A percentile compares a stretch with the other conserved stretches of the same genome.
Conservation (phyloP, 192 early-diverging fungal genomes). For the Backusella sp. region DNA sequence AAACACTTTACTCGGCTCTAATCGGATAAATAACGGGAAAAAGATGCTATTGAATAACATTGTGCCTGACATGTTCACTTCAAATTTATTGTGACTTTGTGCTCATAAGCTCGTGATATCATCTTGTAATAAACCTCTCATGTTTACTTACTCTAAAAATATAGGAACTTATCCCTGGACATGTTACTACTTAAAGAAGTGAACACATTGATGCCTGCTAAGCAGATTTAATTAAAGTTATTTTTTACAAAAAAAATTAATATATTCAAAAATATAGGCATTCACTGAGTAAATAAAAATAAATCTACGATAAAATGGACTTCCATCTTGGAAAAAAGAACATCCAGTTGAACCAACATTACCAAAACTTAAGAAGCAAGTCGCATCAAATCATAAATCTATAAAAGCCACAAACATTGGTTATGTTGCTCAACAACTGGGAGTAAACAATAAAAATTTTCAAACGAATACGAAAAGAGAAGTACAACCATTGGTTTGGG, state of each 20-base stretch:
- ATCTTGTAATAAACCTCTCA: not conserved
- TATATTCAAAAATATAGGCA: not conserved
- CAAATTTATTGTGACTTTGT: not conserved
- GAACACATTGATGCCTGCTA: not conserved
- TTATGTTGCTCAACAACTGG: not conserved
- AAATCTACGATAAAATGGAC: not conserved
- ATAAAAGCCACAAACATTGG: not conserved
- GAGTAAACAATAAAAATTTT: not conserved
- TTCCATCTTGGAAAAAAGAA: not conserved
- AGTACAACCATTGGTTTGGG: not conserved
- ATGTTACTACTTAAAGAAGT: constrained; percentile 3
- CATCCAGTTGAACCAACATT: not conserved
- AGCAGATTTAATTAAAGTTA: not conserved
- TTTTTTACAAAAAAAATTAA: not conserved
- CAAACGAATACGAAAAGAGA: not conserved
- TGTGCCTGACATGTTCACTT: not conserved
- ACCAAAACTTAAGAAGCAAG: not conserved
- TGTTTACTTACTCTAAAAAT: not conserved
- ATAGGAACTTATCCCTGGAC: not conserved
- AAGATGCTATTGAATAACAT: not conserved
- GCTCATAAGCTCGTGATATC: not conserved
- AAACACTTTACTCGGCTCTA: not conserved
- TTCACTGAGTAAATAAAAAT: not conserved
- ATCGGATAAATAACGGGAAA: not conserved
- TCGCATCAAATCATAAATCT: not conserved